Evolutionary conservation across 1,284 basidiomycete species (phyloP), one percentile per base, ranked within the genome.

Genomic region (Trametes versicolor): DNA sequence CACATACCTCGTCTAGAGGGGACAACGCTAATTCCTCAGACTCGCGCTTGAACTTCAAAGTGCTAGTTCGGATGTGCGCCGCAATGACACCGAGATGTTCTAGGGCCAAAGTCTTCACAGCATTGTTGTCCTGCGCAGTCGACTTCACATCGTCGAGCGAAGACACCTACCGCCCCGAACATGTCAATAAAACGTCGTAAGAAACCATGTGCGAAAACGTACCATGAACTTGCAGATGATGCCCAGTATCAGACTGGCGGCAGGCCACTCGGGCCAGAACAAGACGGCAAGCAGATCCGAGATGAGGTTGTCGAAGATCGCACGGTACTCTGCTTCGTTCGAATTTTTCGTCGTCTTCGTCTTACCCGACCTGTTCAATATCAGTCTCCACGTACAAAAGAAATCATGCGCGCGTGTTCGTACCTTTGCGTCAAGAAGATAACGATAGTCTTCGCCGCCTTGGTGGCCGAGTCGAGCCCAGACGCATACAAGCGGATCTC

Each of bases 201-300:
- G 9, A 19, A 23, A 27, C 2, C 10, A 39, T 12, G 12, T 7
- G 8, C 15, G 21, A 15, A n/a, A 2, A 65, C 83, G n/a, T 65
- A 95, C 95, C 92, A 98, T 92, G 69, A 90, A 90, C 75, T 89
- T 92, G 70, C 89, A 91, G 8, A 91, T 85, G 47, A 97, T 90
- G 54, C 85, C 86, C 39, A 98, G 78, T 50, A 98, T 83, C 23
- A 98, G 77, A 45, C 90, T 86, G 1, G 97, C 94, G 8, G 94
- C 97, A 0, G 98, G 97, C 96, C 97, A 99, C 76, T 99, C 97
- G 0, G 97, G 96, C 85, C 94, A 93, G 74, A 94, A 97, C 4
- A 98, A 80, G 4, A 97, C 95, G 17, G 86, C 85, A n/a, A 99
- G 83, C 19, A 98, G 81, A 74, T 99, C 97, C 5, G 89, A 87